Evolutionary conservation across 768 basidiomycete species (phyloP).

Genomic region (Austroboletus eburneus): DNA sequence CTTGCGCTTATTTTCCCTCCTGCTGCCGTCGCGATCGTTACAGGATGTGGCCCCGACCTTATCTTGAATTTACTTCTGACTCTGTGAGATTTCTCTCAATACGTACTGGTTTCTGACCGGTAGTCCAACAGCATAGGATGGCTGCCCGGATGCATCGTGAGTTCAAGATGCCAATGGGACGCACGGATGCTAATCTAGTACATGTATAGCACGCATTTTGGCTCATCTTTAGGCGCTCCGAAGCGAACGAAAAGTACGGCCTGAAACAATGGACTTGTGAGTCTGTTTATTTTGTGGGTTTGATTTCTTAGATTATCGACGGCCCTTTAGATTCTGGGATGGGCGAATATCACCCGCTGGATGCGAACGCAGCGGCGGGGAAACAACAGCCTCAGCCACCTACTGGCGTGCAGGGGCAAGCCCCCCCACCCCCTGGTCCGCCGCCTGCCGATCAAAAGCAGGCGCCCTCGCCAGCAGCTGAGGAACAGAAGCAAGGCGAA

Average conservation of each 20-base stretch:
- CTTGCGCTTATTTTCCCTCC: conserved; percentile 77
- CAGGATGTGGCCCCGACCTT: conserved; percentile 80
- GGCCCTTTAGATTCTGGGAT: conserved; percentile 15
- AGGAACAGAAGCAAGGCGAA: conserved; percentile 8
- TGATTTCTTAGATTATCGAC: too few relatives aligned
- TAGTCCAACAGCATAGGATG: conserved; percentile 55
- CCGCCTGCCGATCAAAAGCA: conserved; percentile 9
- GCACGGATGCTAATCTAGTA: too few relatives aligned
- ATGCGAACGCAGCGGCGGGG: too few relatives aligned
- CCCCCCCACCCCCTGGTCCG: too few relatives aligned
- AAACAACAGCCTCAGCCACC: too few relatives aligned
- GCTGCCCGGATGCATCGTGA: conserved; percentile 56
- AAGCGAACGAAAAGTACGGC: conserved; percentile 57
- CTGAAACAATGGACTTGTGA: conserved; percentile 23
- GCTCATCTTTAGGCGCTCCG: conserved; percentile 79
- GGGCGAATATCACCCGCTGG: conserved; percentile 11
- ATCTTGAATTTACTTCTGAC: conserved; percentile 79
- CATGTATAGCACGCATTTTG: conserved; percentile 68
- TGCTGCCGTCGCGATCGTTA: conserved; percentile 66
- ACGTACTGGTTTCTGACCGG: neutral
- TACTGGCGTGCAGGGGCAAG: too few relatives aligned
- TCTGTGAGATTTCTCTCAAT: conserved; percentile 43
- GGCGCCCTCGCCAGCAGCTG: too few relatives aligned
- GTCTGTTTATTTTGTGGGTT: neutral
- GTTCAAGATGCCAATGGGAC: too few relatives aligned